Evolutionary conservation across 176 grass and related monocot species (phyloP), one percentile per base, ranked within the genome.

Genomic region (Juncus inflexus): DNA sequence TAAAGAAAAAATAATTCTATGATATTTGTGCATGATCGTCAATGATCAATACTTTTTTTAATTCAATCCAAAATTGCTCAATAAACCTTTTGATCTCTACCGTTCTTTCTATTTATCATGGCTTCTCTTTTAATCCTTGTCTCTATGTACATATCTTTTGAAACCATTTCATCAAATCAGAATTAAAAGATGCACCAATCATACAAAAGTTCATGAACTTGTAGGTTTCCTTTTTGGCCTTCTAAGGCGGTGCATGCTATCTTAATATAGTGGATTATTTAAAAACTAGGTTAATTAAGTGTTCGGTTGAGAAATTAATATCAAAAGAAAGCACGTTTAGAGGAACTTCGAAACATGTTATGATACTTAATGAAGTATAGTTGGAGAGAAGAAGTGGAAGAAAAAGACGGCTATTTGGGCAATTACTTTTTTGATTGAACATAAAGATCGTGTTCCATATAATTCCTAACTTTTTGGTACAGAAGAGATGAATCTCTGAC

Each of bases 401-500:
- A 2, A 37, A 40, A 63, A 79, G 4, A 49, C 61, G 67, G 63
- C 5, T 38, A 66, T 40, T 70, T 66, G 39, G 65, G 73, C 49
- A 61, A 50, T 12, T 60, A 42, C 35, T 19, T 28, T 28, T 28
- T 54, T 83, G 76, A 95, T 86, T 86, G 70, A 86, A 73, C 70
- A 40, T 74, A 89, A 90, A 86, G 83, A 79, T 79, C 28, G 65
- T 42, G 65, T 28, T 28, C 19, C 19, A 1, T 28, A 28, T 28
- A 28, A 28, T 28, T 28, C 19, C 19, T 28, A 28, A 11, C 73
- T 67, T 74, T 85, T 65, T 37, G 79, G 12, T 15, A 37, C 41
- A 28, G 61, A 28, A 54, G 50, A 67, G 55, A 66, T 84, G 77
- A 84, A 95, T 81, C 86, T 90, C 74, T 84, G 83, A 86, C 90